Conservation (phyloP, 129 eudicot genomes). For the Chrysanthemum makinoi region DNA sequence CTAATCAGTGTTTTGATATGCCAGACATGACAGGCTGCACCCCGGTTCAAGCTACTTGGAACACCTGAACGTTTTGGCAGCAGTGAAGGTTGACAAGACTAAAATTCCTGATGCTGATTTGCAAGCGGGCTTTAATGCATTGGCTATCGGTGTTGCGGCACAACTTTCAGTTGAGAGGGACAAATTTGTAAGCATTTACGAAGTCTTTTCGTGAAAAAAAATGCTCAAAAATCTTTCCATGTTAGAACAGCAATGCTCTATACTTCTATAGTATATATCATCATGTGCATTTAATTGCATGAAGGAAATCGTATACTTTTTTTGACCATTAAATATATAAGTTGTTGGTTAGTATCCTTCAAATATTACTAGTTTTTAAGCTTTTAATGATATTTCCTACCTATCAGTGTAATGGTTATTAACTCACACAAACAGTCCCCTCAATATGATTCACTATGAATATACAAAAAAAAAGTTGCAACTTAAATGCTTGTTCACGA, state of each 20-base stretch:
- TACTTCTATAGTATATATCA: neutral
- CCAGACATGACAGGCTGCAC: slow-evolving; percentile 90
- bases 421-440: no score
- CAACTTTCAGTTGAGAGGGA: slow-evolving; percentile 82
- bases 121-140: slow-evolving; percentile 76
- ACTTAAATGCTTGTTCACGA: no score
- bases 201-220: slow-evolving; percentile 40
- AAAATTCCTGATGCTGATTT: slow-evolving; percentile 66
- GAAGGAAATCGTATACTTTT: neutral
- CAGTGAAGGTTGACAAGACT: slow-evolving; percentile 54
- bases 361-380: neutral
- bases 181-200: slow-evolving; percentile 74
- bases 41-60: slow-evolving; percentile 97
- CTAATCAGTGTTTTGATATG: no score
- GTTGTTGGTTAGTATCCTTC: neutral
- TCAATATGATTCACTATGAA: no score
- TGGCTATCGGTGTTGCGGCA: slow-evolving; percentile 98
- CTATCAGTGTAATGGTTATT: no score
- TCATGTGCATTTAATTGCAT: neutral
- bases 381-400: neutral
- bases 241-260: slow-evolving; percentile 4
- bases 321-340: neutral
- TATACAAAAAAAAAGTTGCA: no score
- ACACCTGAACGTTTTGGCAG: slow-evolving; percentile 67
- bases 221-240: neutral